Base-by-base conservation (phyloP, 495 filamentous ascomycete species). In the Clavariopsis aquatica region DNA sequence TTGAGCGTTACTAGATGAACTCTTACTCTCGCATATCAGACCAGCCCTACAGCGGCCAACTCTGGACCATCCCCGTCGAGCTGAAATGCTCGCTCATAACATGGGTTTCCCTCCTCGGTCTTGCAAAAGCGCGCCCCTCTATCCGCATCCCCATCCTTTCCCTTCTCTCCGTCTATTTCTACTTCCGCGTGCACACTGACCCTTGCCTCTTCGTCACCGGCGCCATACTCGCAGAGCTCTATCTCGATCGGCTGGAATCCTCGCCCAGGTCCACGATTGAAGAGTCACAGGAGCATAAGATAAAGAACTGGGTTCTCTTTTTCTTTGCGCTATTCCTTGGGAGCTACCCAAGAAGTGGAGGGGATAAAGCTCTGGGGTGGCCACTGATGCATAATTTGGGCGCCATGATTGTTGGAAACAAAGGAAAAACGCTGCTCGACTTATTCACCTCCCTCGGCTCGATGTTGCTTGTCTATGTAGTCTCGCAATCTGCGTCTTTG, bases 21-120 rank as follows among this genome's bases (percentile, higher is more conserved):
- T n/a, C 38, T 17, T 9, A 9, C 38, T 10, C 38, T 17, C 38
- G 38, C 15, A 9, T n/a, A 9, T 15, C 15, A 2, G 6, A 43
- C 52, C 7, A 22, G 26, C 52, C 52, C 8, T 55, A 55, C 29
- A 34, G 24, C 9, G 19, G n/a, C 20, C 52, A 55, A 22, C 26
- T 55, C 5, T 55, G 52, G 52, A 55, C 52, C 26, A 55, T 55
- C 10, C 52, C 52, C 9, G 52, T 55, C 6, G 52, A 55, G 26
- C 52, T 55, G 52, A 23, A 22, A 20, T 55, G 52, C 52, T 55
- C 52, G 4, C 31, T 55, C 26, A 36, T 55, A 1, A 13, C 9
- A 8, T 55, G 26, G 27, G 20, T 55, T 1, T 8, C 26, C 10
- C 24, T 55, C 20, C 24, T 34, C 24, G 52, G 26, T 3, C 24